Conservation (phyloP, 805 yeast genomes). For the Nakazawaea ambrosiae region DNA sequence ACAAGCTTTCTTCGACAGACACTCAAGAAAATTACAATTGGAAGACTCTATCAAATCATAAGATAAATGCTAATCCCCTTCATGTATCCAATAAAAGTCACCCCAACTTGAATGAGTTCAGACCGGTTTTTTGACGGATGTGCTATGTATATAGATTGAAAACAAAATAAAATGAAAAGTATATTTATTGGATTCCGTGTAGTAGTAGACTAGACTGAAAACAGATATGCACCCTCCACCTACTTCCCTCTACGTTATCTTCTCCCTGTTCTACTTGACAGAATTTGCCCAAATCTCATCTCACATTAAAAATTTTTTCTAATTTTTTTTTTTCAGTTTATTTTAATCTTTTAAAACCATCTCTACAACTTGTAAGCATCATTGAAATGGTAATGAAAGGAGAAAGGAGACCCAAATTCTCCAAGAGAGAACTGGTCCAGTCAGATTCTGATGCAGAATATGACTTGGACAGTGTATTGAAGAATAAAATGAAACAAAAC, state of each 20-base stretch:
- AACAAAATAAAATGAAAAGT: no score
- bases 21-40: slow-evolving; percentile 71
- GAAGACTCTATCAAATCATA: slow-evolving; percentile 54
- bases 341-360: background rate
- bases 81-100: background rate
- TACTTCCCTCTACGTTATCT: no score
- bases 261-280: no score
- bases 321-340: background rate
- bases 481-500: background rate
- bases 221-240: no score
- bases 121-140: no score
- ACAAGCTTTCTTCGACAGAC: slow-evolving; percentile 63
- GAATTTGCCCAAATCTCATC: no score
- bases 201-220: no score
- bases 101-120: no score
- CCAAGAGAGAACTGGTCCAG: slow-evolving; percentile 9
- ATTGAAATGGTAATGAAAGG: background rate
- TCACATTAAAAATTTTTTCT: no score
- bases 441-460: slow-evolving; percentile 8
- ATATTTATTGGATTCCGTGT: no score
- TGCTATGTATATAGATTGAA: no score
- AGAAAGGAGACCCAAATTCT: slow-evolving; percentile 17
- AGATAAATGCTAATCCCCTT: background rate
- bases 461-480: slow-evolving; percentile 3
- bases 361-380: background rate